These are phyloP conservation scores for Lizanozyma gosingica DNA, from an alignment of 1,139 yeast genomes.

Conservation along the genomic window DNA sequence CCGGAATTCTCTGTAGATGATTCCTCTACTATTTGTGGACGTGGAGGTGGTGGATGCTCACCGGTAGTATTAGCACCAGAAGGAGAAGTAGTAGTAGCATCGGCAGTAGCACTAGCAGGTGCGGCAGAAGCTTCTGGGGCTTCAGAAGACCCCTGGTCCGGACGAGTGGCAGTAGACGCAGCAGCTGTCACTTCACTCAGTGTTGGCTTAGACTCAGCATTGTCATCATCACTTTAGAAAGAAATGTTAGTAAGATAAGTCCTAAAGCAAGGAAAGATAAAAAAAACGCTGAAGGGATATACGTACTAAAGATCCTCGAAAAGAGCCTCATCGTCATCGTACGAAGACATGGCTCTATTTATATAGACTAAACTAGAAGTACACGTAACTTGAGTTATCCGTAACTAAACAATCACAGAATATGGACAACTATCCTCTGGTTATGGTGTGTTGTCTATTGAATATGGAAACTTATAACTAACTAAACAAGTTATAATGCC, in stretches of 20 bases:
- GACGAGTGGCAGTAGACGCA: constrained; percentile 4
- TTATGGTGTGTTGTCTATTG: no score
- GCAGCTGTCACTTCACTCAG: background rate
- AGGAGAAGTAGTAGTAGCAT: constrained; percentile 6
- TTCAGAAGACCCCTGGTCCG: no score
- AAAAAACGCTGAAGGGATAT: constrained; percentile 5
- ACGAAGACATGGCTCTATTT: constrained; percentile 37
- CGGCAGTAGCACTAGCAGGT: constrained; percentile 7
- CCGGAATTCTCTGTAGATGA: no score
- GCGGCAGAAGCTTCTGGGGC: constrained; percentile 6
- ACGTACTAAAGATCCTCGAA: constrained; percentile 65
- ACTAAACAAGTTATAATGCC: background rate
- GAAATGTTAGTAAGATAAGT: no score
- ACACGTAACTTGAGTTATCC: no score
- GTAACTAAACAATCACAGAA: no score
- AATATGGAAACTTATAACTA: background rate
- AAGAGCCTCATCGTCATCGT: constrained; percentile 80
- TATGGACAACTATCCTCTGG: no score
- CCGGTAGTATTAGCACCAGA: constrained; percentile 1
- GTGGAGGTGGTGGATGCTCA: constrained; percentile 2
- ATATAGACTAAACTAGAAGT: background rate
- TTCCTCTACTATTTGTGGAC: constrained; percentile 5
- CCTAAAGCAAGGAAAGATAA: no score
- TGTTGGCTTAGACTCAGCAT: constrained; percentile 4
- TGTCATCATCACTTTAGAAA: constrained; percentile 12